Conservation (phyloP, 352 stramenopile species). For the Phytopythium sindhum region DNA sequence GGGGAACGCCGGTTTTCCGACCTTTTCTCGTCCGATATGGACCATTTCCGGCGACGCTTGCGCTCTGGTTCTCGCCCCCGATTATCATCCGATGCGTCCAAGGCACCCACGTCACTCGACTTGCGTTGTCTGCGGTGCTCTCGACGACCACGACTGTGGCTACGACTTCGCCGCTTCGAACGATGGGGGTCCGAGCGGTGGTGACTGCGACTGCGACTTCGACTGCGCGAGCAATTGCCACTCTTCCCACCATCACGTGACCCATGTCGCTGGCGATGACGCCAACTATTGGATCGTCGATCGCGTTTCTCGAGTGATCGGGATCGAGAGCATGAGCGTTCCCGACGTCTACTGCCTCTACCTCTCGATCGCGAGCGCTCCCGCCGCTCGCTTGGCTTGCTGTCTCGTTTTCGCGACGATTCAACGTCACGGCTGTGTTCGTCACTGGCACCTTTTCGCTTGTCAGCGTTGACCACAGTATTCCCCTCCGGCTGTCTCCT, state of each 20-base stretch:
- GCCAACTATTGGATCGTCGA: conserved; percentile 7
- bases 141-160: conserved; percentile 10
- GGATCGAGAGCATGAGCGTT: conserved; percentile 14
- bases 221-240: conserved; percentile 12
- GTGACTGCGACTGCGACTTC: conserved; percentile 16
- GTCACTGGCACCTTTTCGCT: neutral
- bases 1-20: neutral
- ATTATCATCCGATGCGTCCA: conserved; percentile 4
- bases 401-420: neutral
- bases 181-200: neutral
- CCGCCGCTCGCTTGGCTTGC: conserved; percentile 8
- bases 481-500: conserved; percentile 4
- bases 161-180: conserved; percentile 22
- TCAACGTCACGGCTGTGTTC: no score
- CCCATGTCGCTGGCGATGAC: conserved; percentile 10
- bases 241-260: neutral
- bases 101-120: conserved; percentile 8
- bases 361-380: conserved; percentile 9
- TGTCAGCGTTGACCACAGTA: neutral
- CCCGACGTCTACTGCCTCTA: conserved; percentile 1
- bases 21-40: neutral
- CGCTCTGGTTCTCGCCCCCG: neutral
- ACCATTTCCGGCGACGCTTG: conserved; percentile 3
- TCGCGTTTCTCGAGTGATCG: neutral
- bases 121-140: conserved; percentile 17